Evolutionary conservation across 2,329 filamentous ascomycete genomes (phyloP), one percentile per base, ranked within the genome.

Genomic region (Calonectria pteridis): DNA sequence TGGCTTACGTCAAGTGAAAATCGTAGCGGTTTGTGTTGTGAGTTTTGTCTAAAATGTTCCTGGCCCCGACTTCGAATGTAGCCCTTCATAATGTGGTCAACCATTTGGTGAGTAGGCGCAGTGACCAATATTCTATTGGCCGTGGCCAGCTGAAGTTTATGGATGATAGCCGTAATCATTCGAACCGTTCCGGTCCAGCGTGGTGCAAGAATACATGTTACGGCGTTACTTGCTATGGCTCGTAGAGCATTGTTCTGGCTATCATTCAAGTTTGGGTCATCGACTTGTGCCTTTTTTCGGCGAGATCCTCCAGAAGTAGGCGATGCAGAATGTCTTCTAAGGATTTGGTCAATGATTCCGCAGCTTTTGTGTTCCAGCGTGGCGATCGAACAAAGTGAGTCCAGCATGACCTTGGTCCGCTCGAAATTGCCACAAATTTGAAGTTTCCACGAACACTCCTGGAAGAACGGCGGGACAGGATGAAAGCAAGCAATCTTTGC

Each of bases 121-220:
- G 84, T 83, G 7, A 87, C 82, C 0, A 87, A 77, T 31, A 87
- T 79, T 82, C 70, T 20, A 71, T 69, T 23, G 67, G 67, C 28
- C 84, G 79, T n/a, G 13, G 37, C 51, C 28, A 11, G 20, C 20
- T 53, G 64, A 23, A 87, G 65, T 5, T 80, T 79, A 5, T 76
- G 73, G 20, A 87, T 77, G 31, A 87, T 85, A 28, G 82, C 79
- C 1, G 86, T 83, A 9, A 86, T 83, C 0, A 85, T 87, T 43
- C 82, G 0, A 86, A 87, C 72, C 87, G 88, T 28, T 5, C 85
- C 86, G 0, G 86, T 87, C 5, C 86, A 87, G 1, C 86, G 86
- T 16, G 86, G 85, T 0, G 85, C 86, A 85, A 86, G 87, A 4
- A 87, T 79, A 55, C 84, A 86, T 3, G 83, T 83, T 3, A 87